Evolutionary conservation across 768 basidiomycete species (phyloP).

Genomic region (Phlebiopsis gigantea): DNA sequence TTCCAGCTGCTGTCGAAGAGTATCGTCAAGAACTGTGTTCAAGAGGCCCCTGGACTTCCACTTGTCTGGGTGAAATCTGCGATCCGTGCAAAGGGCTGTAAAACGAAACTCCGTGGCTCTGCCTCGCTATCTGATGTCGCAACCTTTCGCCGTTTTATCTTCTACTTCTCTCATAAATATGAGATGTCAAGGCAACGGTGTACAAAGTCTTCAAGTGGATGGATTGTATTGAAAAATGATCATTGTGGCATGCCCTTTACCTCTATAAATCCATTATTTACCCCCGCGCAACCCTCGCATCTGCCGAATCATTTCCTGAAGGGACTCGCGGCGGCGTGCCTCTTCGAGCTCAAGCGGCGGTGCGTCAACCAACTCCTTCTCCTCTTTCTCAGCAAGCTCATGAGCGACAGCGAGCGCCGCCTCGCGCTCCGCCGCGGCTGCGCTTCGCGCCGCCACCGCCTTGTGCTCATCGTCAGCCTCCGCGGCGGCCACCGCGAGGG

Average conservation of each 20-base stretch:
- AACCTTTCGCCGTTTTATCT: no score
- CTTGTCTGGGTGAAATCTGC: constrained; percentile 74
- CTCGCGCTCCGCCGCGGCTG: background rate
- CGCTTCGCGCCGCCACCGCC: background rate
- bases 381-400: background rate
- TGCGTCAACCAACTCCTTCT: background rate
- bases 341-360: background rate
- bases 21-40: constrained; percentile 51
- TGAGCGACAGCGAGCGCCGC: background rate
- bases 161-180: no score
- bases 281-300: background rate
- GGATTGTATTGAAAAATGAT: no score
- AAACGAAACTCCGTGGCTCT: no score
- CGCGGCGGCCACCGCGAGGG: background rate
- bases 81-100: no score
- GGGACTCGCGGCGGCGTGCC: background rate
- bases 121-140: no score
- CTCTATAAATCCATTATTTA: constrained; percentile 50
- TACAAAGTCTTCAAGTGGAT: no score
- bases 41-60: constrained; percentile 68
- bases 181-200: no score
- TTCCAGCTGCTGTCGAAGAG: constrained; percentile 52
- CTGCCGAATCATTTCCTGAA: background rate
- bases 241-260: no score
- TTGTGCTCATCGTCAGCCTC: background rate